Evolutionary conservation across 192 early-diverging fungal species (phyloP).

Genomic region (Umbelopsis ramanniana): DNA sequence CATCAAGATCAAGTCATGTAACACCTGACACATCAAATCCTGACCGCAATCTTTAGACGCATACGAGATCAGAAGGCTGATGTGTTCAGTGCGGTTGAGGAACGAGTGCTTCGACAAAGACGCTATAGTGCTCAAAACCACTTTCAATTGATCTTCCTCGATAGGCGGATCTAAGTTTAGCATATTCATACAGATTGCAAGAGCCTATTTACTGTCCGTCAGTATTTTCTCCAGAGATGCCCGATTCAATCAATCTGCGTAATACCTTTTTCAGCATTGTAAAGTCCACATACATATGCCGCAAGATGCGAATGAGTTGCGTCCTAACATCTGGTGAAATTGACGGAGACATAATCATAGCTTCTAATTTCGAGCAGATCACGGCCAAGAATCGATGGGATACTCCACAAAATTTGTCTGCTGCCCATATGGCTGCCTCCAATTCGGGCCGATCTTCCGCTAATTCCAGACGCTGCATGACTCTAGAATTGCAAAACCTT

Average conservation of each 20-base stretch:
- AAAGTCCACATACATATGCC: slow-evolving; percentile 56
- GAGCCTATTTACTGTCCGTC: slow-evolving; percentile 28
- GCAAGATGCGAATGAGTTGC: slow-evolving; percentile 48
- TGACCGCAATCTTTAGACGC: slow-evolving; percentile 21
- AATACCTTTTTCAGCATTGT: slow-evolving; percentile 45
- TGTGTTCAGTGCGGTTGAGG: background rate
- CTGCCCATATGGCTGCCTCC: slow-evolving; percentile 50
- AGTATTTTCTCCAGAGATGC: background rate
- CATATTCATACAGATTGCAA: slow-evolving; percentile 43
- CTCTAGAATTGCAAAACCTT: slow-evolving; percentile 24
- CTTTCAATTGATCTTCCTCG: slow-evolving; percentile 42
- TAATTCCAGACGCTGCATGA: slow-evolving; percentile 46
- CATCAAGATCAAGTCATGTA: slow-evolving; percentile 28
- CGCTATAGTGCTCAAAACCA: slow-evolving; percentile 46
- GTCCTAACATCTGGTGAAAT: slow-evolving; percentile 40
- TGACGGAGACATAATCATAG: slow-evolving; percentile 38
- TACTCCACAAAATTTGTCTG: slow-evolving; percentile 49
- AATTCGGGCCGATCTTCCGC: slow-evolving; percentile 50
- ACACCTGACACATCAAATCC: slow-evolving; percentile 16
- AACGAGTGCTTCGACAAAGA: slow-evolving; percentile 31
- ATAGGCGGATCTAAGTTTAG: slow-evolving; percentile 33
- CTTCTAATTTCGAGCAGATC: slow-evolving; percentile 43
- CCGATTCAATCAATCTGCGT: background rate
- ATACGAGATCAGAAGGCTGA: slow-evolving; percentile 29
- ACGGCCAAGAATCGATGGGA: slow-evolving; percentile 50